These are phyloP conservation scores for Picea sitchensis DNA, from an alignment of 75 land plant genomes.

Conservation along the genomic window DNA sequence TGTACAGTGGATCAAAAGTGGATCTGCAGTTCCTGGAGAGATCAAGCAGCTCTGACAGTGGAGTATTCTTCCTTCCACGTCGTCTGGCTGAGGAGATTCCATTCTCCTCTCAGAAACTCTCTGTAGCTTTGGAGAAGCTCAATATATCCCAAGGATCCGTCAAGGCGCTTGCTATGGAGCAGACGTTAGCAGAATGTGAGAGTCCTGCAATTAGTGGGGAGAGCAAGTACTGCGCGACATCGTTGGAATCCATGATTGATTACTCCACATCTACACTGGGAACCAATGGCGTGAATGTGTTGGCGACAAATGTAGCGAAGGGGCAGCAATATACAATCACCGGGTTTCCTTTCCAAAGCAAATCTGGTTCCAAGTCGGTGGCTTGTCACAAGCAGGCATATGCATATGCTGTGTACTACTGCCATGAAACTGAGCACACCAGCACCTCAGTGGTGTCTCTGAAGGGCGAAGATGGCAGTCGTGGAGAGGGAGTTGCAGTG, in stretches of 20 bases:
- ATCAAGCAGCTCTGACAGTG: no score
- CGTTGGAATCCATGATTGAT: conserved; percentile 11
- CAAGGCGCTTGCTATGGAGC: background rate
- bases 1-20: background rate
- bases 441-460: conserved; percentile 29
- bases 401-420: conserved; percentile 7
- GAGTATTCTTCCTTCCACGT: background rate
- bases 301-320: background rate
- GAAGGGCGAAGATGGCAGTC: conserved; percentile 39
- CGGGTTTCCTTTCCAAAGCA: background rate
- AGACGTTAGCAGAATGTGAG: background rate
- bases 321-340: background rate
- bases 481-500: conserved; percentile 40
- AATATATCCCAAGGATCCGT: background rate
- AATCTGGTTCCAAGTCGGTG: background rate
- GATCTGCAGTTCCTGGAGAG: background rate
- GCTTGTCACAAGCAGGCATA: background rate
- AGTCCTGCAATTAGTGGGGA: background rate
- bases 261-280: background rate
- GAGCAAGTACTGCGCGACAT: conserved; percentile 1
- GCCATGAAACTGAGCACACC: conserved; percentile 10
- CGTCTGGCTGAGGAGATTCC: background rate
- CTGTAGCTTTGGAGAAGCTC: background rate
- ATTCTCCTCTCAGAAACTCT: conserved; percentile 1
- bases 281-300: background rate